Evolutionary conservation across 2,329 filamentous ascomycete species (phyloP), one percentile per base, ranked within the genome.

Genomic region (Neonectria coccinea): DNA sequence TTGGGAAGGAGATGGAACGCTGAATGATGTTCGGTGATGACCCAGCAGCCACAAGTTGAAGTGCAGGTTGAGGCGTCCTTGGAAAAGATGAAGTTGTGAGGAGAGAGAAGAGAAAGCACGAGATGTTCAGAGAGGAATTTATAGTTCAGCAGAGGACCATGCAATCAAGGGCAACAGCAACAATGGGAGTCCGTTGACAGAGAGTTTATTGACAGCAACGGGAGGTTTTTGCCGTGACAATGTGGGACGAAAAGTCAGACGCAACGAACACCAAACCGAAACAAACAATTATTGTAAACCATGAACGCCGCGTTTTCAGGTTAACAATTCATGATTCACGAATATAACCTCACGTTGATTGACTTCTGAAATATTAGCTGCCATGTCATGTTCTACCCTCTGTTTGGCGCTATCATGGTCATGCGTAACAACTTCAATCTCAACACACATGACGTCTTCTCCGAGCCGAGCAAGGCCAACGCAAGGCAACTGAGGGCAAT

Each of bases 401-500:
- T 1, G n/a, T n/a, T 33, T 55, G 4, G 53, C 39, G 2, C 36
- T 39, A 3, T 25, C 39, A 1, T 25, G 25, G 12, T 55, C 52
- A 29, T 44, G 41, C 3, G 52, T 36, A 5, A 29, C 22, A 5
- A 55, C 52, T 10, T 55, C 53, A 22, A 44, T 45, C 22, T 45
- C 36, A 12, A 55, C 53, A 5, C 53, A n/a, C 53, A 33, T 55
- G n/a, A 20, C 53, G 5, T 55, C 25, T 16, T 33, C 52, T 5
- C 52, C 25, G 9, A 44, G 52, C 2, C 52, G 25, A 4, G 36
- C 1, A n/a, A 55, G 25, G 2, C 33, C 39, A 20, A 45, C 25
- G 11, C 39, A 31, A 14, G 52, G 31, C 25, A 39, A 45, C 4
- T 45, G 18, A 9, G 48, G n/a, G 8, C 20, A 1, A n/a, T n/a